Percentiles rank a stretch among this genome's conserved stretches.
Conservation (phyloP, 345 rosid species). For the Firmiana major region DNA sequence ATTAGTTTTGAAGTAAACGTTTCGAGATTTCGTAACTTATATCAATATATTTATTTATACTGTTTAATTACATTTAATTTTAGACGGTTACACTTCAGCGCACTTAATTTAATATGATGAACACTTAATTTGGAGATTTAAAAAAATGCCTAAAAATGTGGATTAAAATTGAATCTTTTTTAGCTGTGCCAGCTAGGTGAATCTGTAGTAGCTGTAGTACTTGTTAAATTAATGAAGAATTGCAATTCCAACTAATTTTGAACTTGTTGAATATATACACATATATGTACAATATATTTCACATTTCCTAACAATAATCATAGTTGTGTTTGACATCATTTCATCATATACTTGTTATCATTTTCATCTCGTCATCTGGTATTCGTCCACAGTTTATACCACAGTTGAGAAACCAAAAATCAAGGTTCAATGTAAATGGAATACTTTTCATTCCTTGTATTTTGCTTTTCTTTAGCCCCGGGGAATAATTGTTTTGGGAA, state of each 20-base stretch:
- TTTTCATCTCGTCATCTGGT: conserved; percentile 1
- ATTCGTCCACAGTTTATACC: neutral
- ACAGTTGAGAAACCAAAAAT: neutral
- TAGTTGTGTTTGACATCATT: neutral
- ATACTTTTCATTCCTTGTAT: neutral
- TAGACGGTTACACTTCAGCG: no score
- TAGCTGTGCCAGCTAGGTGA: neutral
- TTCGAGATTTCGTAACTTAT: no score
- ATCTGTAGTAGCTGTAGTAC: neutral
- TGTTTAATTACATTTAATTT: no score
- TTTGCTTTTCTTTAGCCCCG: neutral
- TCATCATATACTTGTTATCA: neutral
- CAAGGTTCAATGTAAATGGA: neutral
- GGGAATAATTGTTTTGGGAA: neutral
- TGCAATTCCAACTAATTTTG: neutral
- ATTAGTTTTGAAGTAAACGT: no score
- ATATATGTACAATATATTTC: neutral
- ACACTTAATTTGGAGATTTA: neutral
- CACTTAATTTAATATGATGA: no score
- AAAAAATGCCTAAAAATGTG: neutral
- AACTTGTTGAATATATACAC: neutral
- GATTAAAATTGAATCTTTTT: neutral
- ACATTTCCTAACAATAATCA: neutral
- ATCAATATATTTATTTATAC: no score
- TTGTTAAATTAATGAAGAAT: no score